Base-by-base conservation (phyloP, 1,139 yeast species). In the Spencermartinsiella ligniputridi region DNA sequence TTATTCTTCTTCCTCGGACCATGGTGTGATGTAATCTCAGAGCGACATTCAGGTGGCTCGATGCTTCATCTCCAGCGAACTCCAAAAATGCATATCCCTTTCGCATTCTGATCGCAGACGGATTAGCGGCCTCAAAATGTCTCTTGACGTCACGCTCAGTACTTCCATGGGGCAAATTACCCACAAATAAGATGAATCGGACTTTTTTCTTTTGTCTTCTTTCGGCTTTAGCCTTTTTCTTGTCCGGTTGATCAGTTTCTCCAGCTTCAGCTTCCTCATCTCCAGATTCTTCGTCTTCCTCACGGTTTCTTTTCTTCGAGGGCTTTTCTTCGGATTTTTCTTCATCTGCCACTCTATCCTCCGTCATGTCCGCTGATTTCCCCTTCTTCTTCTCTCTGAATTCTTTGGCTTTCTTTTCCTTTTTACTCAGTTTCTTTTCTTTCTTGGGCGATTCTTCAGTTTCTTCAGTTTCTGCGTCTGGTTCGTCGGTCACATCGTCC, bases 71-170 rank as follows among this genome's bases (percentile, higher is more conserved):
- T 9, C 72, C 71, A 16, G 79, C 83, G 56, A 89, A 92, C 63
- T 92, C 98, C 52, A 90, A 67, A 63, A 92, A 92, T 19, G 97
- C 97, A 62, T 90, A 89, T 4, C 97, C 97, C 32, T 72, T 73
- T 63, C 97, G 78, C 40, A 87, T 68, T 60, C 98, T 79, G 47
- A 92, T 71, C 49, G 78, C 72, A 57, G 83, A 83, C 3, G 97
- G 97, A 40, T 96, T 82, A 57, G 86, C 74, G 34, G 80, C 77
- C 54, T 81, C 78, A 69, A 92, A 88, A 66, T 90, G 97, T n/a
- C 74, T 68, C 44, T 71, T 67, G 32, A 92, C 64, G 49, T 85
- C 88, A 3, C 75, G 74, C 46, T 77, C 78, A 1, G 79, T 73
- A 21, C 81, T 67, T 50, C 81, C 81, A 63, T 79, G 87, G 1